Evolutionary conservation across 2,329 filamentous ascomycete genomes (phyloP).

Genomic region (Pseudogymnoascus sp.): DNA sequence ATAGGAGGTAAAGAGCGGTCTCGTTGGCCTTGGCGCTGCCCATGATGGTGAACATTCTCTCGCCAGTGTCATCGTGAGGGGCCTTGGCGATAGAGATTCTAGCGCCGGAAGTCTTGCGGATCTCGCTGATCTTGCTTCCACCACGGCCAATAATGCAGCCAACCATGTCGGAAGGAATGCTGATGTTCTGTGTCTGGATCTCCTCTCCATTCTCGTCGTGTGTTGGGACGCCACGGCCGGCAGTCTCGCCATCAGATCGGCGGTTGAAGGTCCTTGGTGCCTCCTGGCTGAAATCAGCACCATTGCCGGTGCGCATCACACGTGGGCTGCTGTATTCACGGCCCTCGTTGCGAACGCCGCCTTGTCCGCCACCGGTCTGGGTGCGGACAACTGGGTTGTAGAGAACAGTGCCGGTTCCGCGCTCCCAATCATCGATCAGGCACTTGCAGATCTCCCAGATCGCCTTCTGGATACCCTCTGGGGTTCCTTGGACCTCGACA

Average conservation of each 20-base stretch:
- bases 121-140: constrained; percentile 97
- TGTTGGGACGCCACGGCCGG: constrained; percentile 72
- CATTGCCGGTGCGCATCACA: constrained; percentile 93
- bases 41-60: constrained; percentile 99
- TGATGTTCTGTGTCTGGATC: constrained; percentile 98
- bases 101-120: constrained; percentile 91
- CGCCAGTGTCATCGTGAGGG: constrained; percentile 92
- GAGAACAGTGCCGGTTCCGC: constrained; percentile 90
- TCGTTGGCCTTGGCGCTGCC: constrained; percentile 91
- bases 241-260: constrained; percentile 77
- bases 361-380: constrained; percentile 49
- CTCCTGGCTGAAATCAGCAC: constrained; percentile 91
- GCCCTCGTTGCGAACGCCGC: constrained; percentile 33
- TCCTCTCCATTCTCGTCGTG: constrained; percentile 96
- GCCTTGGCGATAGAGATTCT: constrained; percentile 92
- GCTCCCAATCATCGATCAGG: constrained; percentile 94
- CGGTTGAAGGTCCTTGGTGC: constrained; percentile 62
- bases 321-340: constrained; percentile 57
- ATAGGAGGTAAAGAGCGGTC: constrained; percentile 89
- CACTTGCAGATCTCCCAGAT: constrained; percentile 99
- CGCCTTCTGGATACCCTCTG: constrained; percentile 90
- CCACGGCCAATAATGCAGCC: constrained; percentile 96
- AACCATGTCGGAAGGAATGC: constrained; percentile 98
- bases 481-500: constrained; percentile 91
- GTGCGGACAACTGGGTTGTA: constrained; percentile 96